phyloP scores from a whole-genome alignment of 345 rosid genomes.

The Gossypium mustelinum region DNA sequence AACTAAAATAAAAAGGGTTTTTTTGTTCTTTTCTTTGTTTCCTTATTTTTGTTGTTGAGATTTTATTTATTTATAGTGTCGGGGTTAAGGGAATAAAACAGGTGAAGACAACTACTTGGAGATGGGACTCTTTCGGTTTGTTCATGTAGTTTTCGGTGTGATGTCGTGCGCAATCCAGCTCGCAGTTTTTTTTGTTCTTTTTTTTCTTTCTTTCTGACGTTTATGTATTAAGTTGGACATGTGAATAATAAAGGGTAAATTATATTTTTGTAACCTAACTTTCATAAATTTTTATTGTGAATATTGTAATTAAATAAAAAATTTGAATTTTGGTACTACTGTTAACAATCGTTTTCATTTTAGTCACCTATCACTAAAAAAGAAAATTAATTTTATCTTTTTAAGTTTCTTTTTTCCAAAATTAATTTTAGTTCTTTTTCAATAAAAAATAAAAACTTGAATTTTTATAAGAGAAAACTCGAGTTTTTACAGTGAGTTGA shows the following conservation, averaged over 20 bases:
- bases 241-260: neutral
- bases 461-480: no score
- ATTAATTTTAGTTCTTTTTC: no score
- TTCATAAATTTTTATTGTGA: no score
- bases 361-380: accelerated
- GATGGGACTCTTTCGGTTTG: neutral
- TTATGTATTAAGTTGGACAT: neutral
- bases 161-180: neutral
- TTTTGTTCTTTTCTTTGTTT: neutral
- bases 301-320: no score
- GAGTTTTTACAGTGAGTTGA: no score
- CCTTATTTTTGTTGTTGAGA: neutral
- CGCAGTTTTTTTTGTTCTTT: neutral
- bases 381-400: no score
- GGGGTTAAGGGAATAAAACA: neutral
- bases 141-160: neutral
- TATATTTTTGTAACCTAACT: no score
- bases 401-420: no score
- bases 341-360: no score
- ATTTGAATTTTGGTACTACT: no score
- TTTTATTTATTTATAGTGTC: neutral
- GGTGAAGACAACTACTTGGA: neutral
- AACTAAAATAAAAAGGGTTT: slow-evolving; percentile 17
- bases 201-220: neutral
- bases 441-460: no score